A percentile compares a stretch with the other conserved stretches of the same genome.
phyloP scores from a whole-genome alignment of 306 rosid genomes.

The Begonia fuchsioides region DNA sequence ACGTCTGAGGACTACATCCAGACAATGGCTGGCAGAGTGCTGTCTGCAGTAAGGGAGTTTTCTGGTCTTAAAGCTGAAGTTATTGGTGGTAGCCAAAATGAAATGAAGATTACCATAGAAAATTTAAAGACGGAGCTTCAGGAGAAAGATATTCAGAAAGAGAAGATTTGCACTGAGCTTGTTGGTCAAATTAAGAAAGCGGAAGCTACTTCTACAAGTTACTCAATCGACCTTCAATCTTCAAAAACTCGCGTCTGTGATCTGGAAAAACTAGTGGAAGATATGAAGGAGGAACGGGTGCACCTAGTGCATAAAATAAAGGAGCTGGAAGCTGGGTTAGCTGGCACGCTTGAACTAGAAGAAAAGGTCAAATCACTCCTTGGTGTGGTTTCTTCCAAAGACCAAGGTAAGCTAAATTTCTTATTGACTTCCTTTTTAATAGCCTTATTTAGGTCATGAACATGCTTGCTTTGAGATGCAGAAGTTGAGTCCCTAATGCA shows the following conservation, averaged over 20 bases:
- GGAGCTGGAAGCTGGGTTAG: constrained; percentile 40
- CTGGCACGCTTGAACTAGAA: constrained; percentile 39
- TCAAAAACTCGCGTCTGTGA: constrained; percentile 32
- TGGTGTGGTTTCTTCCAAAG: constrained; percentile 63
- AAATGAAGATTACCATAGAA: constrained; percentile 51
- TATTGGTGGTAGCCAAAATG: constrained; percentile 43
- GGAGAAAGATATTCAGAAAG: constrained; percentile 86
- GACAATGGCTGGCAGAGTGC: constrained; percentile 45
- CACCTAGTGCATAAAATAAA: constrained; percentile 44
- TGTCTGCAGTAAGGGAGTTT: constrained; percentile 49
- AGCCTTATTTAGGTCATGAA: no score
- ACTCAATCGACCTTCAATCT: constrained; percentile 55
- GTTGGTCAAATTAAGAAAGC: constrained; percentile 78
- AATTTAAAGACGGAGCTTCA: constrained; percentile 80
- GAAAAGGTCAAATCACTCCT: constrained; percentile 49
- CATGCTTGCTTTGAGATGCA: constrained; percentile 26
- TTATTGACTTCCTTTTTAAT: constrained; percentile 1
- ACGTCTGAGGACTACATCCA: constrained; percentile 47
- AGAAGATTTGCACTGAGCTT: constrained; percentile 67
- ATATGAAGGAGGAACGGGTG: constrained; percentile 35
- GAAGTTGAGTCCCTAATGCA: constrained; percentile 86
- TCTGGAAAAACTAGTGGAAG: constrained; percentile 45
- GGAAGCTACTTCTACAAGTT: constrained; percentile 50
- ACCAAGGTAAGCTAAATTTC: constrained; percentile 46
- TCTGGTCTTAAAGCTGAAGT: constrained; percentile 44